Evolutionary conservation across 2,329 filamentous ascomycete genomes (phyloP).

Genomic region (Fusarium neocosmosporiellum): DNA sequence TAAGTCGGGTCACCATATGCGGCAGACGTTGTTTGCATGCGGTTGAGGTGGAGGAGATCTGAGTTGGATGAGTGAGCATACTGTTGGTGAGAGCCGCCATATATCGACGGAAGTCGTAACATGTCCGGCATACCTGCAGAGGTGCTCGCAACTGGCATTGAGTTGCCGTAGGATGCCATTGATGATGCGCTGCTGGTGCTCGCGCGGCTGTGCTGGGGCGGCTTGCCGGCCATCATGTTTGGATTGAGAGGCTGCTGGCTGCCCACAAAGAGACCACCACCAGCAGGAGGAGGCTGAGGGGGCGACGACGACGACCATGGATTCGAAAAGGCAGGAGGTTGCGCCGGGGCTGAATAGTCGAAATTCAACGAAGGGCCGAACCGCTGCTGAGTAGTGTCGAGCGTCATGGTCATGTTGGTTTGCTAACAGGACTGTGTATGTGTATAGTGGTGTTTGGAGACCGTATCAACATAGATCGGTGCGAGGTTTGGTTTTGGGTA

Average conservation of each 20-base stretch:
- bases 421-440: conserved; percentile 28
- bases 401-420: conserved; percentile 89
- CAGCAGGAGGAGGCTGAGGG: conserved; percentile 57
- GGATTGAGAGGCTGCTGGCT: conserved; percentile 68
- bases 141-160: conserved; percentile 77
- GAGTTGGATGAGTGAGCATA: conserved; percentile 74
- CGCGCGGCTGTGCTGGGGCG: conserved; percentile 58
- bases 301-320: conserved; percentile 77
- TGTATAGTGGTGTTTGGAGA: conserved; percentile 22
- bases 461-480: conserved; percentile 41
- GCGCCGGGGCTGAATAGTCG: conserved; percentile 70
- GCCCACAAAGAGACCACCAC: conserved; percentile 72
- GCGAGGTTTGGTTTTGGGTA: conserved; percentile 29
- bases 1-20: conserved; percentile 78
- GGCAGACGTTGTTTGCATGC: conserved; percentile 70
- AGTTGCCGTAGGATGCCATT: conserved; percentile 77
- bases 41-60: conserved; percentile 79
- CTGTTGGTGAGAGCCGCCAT: conserved; percentile 37
- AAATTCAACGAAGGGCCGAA: conserved; percentile 81
- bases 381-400: conserved; percentile 87
- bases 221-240: conserved; percentile 62
- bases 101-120: not conserved
- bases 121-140: conserved; percentile 69
- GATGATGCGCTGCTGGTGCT: conserved; percentile 67
- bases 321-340: conserved; percentile 84